phyloP scores from a whole-genome alignment of 2,329 filamentous ascomycete species.

The Alternaria hordeiaustralica region DNA sequence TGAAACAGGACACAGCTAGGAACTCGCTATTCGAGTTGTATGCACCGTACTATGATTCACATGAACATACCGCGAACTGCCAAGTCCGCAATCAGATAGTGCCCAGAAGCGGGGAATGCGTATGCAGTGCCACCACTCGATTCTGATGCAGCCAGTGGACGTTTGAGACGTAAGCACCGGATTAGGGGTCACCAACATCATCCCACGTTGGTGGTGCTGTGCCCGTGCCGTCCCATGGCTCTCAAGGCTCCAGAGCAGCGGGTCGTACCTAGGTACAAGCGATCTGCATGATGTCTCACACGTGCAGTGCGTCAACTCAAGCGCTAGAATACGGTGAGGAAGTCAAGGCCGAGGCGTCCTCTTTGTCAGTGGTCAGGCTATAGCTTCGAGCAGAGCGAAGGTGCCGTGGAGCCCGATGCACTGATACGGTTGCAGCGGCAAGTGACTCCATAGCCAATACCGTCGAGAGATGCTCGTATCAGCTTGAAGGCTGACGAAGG shows the following conservation, averaged over 20 bases:
- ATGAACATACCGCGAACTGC: neutral
- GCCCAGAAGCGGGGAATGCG: neutral
- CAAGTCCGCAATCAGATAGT: neutral
- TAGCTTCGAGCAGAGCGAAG: neutral
- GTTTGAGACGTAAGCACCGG: neutral
- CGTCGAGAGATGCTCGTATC: neutral
- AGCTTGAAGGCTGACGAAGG: neutral
- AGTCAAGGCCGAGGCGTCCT: neutral
- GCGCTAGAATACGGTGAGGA: neutral
- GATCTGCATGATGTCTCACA: neutral
- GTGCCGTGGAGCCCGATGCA: neutral
- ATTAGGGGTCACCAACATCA: neutral
- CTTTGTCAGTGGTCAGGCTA: neutral
- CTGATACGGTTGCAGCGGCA: neutral
- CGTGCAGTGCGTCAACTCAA: neutral
- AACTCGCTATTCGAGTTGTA: neutral
- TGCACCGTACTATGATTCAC: neutral
- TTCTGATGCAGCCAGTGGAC: neutral
- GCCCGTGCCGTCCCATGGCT: neutral
- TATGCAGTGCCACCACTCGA: neutral
- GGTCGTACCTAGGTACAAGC: neutral
- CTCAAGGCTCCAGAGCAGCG: neutral
- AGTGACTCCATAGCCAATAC: neutral
- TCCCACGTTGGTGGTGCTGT: constrained; percentile 3
- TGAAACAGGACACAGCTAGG: neutral